phyloP scores from a whole-genome alignment of 345 rosid genomes.

The Gossypium sturtianum region DNA sequence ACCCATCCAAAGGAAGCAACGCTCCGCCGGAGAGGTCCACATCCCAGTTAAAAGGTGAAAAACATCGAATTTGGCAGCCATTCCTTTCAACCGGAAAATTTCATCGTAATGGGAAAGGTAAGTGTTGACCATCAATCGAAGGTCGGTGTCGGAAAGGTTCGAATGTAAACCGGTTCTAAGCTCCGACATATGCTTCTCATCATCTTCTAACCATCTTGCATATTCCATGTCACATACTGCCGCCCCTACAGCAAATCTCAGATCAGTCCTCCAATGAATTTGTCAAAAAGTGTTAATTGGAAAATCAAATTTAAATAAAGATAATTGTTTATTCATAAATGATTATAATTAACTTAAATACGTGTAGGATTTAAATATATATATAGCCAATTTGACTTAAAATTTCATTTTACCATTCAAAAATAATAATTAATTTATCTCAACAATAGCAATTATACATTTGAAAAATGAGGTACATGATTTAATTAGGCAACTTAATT shows the following conservation, averaged over 20 bases:
- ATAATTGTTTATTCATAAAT: no score
- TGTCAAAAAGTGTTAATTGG: no score
- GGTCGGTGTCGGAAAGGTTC: slow-evolving; percentile 65
- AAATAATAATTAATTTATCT: no score
- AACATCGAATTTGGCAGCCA: slow-evolving; percentile 72
- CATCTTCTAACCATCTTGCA: slow-evolving; percentile 89
- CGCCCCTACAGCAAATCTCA: slow-evolving; percentile 40
- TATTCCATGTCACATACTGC: slow-evolving; percentile 92
- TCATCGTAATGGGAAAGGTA: slow-evolving; percentile 85
- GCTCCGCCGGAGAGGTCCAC: slow-evolving; percentile 89
- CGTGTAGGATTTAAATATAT: no score
- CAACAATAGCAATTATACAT: no score
- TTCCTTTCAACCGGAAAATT: slow-evolving; percentile 59
- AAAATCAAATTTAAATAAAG: no score
- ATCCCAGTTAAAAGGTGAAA: slow-evolving; percentile 83
- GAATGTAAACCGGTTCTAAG: slow-evolving; percentile 69
- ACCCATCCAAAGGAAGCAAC: slow-evolving; percentile 98
- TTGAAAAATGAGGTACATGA: no score
- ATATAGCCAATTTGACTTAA: no score
- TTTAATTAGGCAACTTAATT: no score
- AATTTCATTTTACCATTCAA: no score
- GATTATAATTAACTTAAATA: no score
- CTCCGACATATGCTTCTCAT: slow-evolving; percentile 75
- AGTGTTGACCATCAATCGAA: slow-evolving; percentile 65
- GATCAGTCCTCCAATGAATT: neutral